Evolutionary conservation across 2,329 filamentous ascomycete genomes (phyloP).

Genomic region (Trematosphaeria pertusa): DNA sequence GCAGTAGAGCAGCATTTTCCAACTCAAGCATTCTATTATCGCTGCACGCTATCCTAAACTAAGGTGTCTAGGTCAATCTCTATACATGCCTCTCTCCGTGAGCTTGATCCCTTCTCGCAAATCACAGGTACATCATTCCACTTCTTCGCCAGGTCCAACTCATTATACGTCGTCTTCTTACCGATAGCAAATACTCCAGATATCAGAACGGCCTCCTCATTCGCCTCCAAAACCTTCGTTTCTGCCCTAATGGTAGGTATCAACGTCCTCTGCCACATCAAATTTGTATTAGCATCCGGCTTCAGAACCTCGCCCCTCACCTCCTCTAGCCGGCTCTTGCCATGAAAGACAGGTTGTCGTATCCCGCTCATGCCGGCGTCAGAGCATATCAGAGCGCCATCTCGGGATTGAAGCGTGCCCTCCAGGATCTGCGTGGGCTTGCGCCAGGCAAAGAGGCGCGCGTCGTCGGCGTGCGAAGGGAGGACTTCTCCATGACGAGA

Average conservation of each 20-base stretch:
- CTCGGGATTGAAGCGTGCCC: constrained; percentile 19
- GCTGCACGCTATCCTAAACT: too few relatives aligned
- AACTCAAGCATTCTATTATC: too few relatives aligned
- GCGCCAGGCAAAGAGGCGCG: not conserved
- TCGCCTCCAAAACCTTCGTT: not conserved
- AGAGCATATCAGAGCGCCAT: constrained; percentile 30
- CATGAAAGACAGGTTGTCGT: constrained; percentile 3
- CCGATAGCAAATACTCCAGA: constrained; percentile 34
- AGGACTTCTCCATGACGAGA: constrained; percentile 26
- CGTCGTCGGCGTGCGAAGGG: constrained; percentile 3
- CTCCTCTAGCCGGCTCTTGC: not conserved
- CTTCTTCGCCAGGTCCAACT: constrained; percentile 16
- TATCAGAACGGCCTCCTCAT: constrained; percentile 8
- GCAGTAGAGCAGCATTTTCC: too few relatives aligned
- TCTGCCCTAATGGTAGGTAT: constrained; percentile 32
- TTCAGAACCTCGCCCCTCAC: constrained; percentile 29
- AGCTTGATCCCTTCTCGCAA: too few relatives aligned
- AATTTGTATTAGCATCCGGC: constrained; percentile 45
- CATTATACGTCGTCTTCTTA: constrained; percentile 25
- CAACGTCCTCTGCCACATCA: constrained; percentile 43
- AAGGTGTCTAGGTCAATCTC: too few relatives aligned
- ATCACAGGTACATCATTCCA: constrained; percentile 36
- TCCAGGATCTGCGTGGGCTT: constrained; percentile 16
- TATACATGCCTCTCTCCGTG: too few relatives aligned
- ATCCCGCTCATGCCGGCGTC: constrained; percentile 39